Percentiles rank a stretch among this genome's conserved stretches.
Evolutionary conservation across 2,329 filamentous ascomycete genomes (phyloP).

Genomic region (Colletotrichum orbiculare): DNA sequence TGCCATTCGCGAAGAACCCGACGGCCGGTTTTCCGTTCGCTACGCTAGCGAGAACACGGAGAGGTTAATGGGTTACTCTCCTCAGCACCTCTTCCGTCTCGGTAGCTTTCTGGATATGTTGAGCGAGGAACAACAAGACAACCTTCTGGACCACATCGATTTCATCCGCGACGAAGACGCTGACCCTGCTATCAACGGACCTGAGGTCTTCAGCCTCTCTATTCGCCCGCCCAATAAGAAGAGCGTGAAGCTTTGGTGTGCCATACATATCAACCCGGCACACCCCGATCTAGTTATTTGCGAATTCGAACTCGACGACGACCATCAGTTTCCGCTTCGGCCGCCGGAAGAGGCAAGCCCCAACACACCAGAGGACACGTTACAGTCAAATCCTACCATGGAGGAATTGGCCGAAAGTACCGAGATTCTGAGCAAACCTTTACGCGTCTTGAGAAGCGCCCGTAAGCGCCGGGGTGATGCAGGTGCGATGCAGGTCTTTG

Average conservation of each 20-base stretch:
- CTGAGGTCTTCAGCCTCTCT: conserved; percentile 86
- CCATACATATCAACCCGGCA: conserved; percentile 78
- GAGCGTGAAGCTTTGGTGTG: conserved; percentile 83
- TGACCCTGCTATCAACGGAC: conserved; percentile 79
- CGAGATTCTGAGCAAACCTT: conserved; percentile 77
- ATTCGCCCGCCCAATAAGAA: conserved; percentile 69
- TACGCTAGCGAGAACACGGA: conserved; percentile 86
- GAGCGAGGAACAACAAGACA: conserved; percentile 85
- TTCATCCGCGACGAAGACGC: conserved; percentile 87
- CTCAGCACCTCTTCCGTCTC: conserved; percentile 78
- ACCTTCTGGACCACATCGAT: conserved; percentile 85
- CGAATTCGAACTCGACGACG: conserved; percentile 90
- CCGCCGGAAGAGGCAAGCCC: conserved; percentile 69
- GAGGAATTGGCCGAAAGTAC: conserved; percentile 84
- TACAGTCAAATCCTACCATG: conserved; percentile 76
- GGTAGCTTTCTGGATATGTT: conserved; percentile 85
- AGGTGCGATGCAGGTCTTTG: conserved; percentile 89
- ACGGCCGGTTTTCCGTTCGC: conserved; percentile 75
- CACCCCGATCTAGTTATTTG: conserved; percentile 81
- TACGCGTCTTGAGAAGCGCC: conserved; percentile 81
- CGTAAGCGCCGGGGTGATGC: conserved; percentile 81
- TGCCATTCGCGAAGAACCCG: conserved; percentile 76
- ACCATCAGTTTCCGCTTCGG: conserved; percentile 74
- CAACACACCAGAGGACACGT: conserved; percentile 76
- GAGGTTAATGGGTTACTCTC: conserved; percentile 79